Base-by-base conservation (phyloP, 2,329 filamentous ascomycete species). In the Aspergillus persii region DNA sequence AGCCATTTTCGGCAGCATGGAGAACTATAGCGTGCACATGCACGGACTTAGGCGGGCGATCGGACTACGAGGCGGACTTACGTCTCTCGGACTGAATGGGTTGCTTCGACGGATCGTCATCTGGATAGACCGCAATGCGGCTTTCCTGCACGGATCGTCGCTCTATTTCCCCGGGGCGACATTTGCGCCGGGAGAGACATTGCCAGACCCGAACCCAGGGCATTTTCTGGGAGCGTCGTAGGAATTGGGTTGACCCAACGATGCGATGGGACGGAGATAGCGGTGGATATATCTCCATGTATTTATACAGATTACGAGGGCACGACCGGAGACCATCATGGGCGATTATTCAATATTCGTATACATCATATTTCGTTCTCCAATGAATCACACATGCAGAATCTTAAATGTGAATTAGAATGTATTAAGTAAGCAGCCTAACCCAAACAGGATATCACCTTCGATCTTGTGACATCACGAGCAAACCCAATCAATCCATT, bases 21-120 rank as follows among this genome's bases (percentile, higher is more conserved):
- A 71, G 3, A 72, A 74, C 12, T 83, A 79, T 59, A 68, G 74
- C 53, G 75, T 77, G 3, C 81, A 84, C 69, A 83, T 83, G 80
- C 69, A 70, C 1, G 81, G 77, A 3, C 69, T 83, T 29, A 61
- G 66, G 41, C 69, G 73, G 18, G 79, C 81, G 69, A 69, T 84
- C 9, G 69, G 69, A 18, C 61, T 80, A 47, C 74, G 80, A 18
- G 80, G 81, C 3, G 81, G 81, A 3, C 63, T 83, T 11, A 54
- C 65, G 3, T 66, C 68, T 3, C 70, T 83, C 1, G 80, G 79
- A 0, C 66, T 83, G 15, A 71, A 76, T 46, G 81, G 81, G 1
- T 63, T 83, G 26, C 71, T 83, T 26, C 73, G 78, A 9, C 71
- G 79, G 7, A 79, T 82, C 36, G 67, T 83, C 27, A 68, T 82